Evolutionary conservation across 2,329 filamentous ascomycete genomes (phyloP).

Genomic region (Monilinia aucupariae): DNA sequence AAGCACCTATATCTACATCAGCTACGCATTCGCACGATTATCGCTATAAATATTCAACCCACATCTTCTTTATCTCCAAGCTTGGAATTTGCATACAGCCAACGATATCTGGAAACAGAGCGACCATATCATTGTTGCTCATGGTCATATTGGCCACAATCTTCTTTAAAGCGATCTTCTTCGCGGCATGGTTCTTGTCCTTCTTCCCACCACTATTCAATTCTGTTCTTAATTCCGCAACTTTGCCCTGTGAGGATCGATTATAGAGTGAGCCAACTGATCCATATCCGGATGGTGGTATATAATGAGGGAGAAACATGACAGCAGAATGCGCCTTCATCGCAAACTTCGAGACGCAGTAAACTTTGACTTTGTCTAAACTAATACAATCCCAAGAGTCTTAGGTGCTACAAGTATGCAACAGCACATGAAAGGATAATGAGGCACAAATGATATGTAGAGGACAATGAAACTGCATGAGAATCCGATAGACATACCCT

Average conservation of each 20-base stretch:
- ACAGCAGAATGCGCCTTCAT: conserved; percentile 15
- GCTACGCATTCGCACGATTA: conserved; percentile 2
- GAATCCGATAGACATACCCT: conserved; percentile 59
- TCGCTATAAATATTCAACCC: conserved; percentile 34
- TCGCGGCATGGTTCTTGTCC: conserved; percentile 90
- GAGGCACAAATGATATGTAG: conserved; percentile 16
- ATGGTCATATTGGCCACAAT: conserved; percentile 99
- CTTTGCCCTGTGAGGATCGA: conserved; percentile 77
- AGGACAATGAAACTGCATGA: neutral
- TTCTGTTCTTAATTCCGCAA: conserved; percentile 91
- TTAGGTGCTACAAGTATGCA: conserved; percentile 14
- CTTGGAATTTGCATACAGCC: conserved; percentile 91
- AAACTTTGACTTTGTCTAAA: conserved; percentile 8
- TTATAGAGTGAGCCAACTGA: conserved; percentile 31
- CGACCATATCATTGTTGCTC: conserved; percentile 99
- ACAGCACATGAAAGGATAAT: conserved; percentile 17
- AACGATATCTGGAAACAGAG: conserved; percentile 91
- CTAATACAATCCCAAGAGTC: neutral
- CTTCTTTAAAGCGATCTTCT: conserved; percentile 98
- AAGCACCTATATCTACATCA: conserved; percentile 68
- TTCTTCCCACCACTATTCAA: conserved; percentile 93
- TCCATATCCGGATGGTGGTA: conserved; percentile 28
- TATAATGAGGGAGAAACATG: conserved; percentile 34
- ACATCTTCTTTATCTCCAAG: conserved; percentile 99
- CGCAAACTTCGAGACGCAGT: neutral